Evolutionary conservation across 2,329 filamentous ascomycete species (phyloP), one percentile per base, ranked within the genome.

Genomic region (Fusarium vanettenii): DNA sequence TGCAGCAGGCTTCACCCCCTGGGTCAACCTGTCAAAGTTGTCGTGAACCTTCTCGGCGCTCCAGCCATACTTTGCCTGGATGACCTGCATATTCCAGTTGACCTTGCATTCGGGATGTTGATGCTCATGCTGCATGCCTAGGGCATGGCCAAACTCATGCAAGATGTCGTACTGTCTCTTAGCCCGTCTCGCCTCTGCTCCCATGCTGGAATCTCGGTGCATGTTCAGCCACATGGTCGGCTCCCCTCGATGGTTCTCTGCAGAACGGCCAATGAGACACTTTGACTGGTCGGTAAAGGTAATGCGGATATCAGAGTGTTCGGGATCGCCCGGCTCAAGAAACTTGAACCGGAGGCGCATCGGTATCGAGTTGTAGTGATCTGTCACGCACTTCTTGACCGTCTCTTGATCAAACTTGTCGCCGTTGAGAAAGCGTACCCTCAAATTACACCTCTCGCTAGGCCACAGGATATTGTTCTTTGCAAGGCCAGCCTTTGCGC

Each of bases 131-230:
- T 41, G n/a, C 27, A 43, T 57, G 3, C 65, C 69, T 7, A 71
- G 56, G 4, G 65, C 69, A 33, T 71, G 69, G 3, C 69, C 69
- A n/a, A 71, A 68, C 61, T 71, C 69, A 13, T 71, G 69, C 2
- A 69, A 27, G n/a, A 68, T 35, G 25, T 7, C 20, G 29, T 39
- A 18, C 31, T n/a, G 37, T 65, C 69, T 6, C 35, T 60, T 37
- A 39, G 18, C 56, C 35, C 61, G 45, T 35, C 66, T 55, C 27
- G n/a, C n/a, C 9, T 55, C 50, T 9, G 27, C 29, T 31, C 27
- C 50, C 50, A 55, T 31, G 6, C 6, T 33, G 2, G 50, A 55
- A n/a, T 31, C 18, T 20, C 50, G 50, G 5, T 55, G 50, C 50
- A 55, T 55, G 27, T 55, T 55, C 13, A 61, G 48, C 35, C 64